Evolutionary conservation across 2,329 filamentous ascomycete species (phyloP).

Genomic region (Cyphellophora europaea): DNA sequence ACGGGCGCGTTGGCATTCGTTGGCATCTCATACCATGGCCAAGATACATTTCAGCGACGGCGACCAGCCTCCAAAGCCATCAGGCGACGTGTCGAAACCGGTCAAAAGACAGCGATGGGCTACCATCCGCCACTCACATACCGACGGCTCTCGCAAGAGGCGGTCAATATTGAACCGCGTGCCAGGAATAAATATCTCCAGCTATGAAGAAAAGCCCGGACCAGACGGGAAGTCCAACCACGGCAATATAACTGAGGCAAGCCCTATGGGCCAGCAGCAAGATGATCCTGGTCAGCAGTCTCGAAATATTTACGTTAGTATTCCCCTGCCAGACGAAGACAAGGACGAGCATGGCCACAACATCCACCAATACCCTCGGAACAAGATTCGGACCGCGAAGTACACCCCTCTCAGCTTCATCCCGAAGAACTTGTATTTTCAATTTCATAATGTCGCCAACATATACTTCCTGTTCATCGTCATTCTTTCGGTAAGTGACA

Average conservation of each 20-base stretch:
- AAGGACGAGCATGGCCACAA: conserved; percentile 76
- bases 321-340: conserved; percentile 63
- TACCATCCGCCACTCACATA: conserved; percentile 73
- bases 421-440: conserved; percentile 93
- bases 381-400: conserved; percentile 97
- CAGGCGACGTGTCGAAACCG: conserved; percentile 46
- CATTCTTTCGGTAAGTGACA: conserved; percentile 72
- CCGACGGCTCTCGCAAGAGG: conserved; percentile 69
- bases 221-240: conserved; percentile 26
- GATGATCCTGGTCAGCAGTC: conserved; percentile 29
- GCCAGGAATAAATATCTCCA: conserved; percentile 51
- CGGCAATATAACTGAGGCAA: conserved; percentile 12
- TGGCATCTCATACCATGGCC: conserved; percentile 10
- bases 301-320: conserved; percentile 74
- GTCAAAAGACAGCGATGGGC: conserved; percentile 89
- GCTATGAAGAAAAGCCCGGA: conserved; percentile 41
- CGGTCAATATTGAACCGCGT: conserved; percentile 70
- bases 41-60: conserved; percentile 13
- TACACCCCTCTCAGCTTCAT: conserved; percentile 93
- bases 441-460: conserved; percentile 98
- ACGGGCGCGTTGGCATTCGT: no score
- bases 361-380: conserved; percentile 62
- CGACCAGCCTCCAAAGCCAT: not conserved
- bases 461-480: conserved; percentile 97
- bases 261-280: conserved; percentile 13